phyloP scores from a whole-genome alignment of 768 basidiomycete species.

The Lepiota venenata region DNA sequence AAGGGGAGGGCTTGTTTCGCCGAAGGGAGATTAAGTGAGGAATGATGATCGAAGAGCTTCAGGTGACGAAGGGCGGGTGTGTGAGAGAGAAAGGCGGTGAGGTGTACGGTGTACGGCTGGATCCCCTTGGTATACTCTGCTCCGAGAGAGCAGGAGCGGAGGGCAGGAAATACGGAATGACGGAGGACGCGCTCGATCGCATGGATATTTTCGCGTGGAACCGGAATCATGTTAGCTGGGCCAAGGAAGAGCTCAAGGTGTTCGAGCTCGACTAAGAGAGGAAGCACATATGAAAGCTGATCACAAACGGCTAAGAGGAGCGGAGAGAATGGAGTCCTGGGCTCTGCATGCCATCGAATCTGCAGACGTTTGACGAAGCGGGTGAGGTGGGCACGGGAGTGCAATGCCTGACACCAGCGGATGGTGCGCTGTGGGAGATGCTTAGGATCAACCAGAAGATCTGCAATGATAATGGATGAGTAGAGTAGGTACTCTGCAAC shows the following conservation, averaged over 20 bases:
- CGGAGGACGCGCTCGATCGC: conserved; percentile 44
- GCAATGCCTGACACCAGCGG: conserved; percentile 51
- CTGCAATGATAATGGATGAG: conserved; percentile 45
- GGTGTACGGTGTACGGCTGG: conserved; percentile 36
- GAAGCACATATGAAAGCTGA: conserved; percentile 34
- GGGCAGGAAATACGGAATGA: conserved; percentile 35
- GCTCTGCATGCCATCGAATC: conserved; percentile 51
- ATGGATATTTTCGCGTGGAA: conserved; percentile 27
- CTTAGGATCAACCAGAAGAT: conserved; percentile 38
- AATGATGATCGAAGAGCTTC: conserved; percentile 42
- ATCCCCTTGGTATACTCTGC: conserved; percentile 41
- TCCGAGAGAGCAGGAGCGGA: conserved; percentile 38
- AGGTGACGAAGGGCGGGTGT: conserved; percentile 42
- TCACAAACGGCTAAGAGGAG: conserved; percentile 37
- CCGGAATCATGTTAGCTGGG: conserved; percentile 34
- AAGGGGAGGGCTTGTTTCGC: conserved; percentile 35
- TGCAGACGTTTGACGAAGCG: conserved; percentile 43
- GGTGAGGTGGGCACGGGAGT: conserved; percentile 40
- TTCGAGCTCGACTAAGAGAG: conserved; percentile 39
- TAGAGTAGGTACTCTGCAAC: conserved; percentile 62
- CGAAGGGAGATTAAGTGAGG: conserved; percentile 37
- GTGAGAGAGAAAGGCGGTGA: conserved; percentile 40
- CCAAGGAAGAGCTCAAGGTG: conserved; percentile 53
- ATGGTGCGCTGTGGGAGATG: conserved; percentile 40
- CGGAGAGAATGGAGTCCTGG: conserved; percentile 22